These are phyloP conservation scores for Allomyces javanicus DNA, from an alignment of 192 early-diverging fungal genomes.

Conservation along the genomic window DNA sequence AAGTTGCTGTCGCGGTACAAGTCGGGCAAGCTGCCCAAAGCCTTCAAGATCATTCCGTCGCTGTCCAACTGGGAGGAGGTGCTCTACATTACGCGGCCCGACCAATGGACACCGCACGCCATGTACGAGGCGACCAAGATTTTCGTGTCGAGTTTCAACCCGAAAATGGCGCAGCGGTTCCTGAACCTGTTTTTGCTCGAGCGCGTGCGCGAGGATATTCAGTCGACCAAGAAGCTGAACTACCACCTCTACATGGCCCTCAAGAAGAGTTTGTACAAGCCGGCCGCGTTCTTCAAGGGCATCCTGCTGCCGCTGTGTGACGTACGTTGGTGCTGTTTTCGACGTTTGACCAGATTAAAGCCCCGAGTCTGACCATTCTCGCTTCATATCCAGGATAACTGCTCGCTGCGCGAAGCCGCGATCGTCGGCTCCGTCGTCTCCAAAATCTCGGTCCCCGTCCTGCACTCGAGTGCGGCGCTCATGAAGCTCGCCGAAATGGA, in stretches of 20 bases:
- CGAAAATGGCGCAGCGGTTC: conserved; percentile 75
- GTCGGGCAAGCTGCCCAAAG: conserved; percentile 86
- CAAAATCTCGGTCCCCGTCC: conserved; percentile 83
- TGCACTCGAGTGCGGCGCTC: conserved; percentile 86
- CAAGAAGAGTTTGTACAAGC: conserved; percentile 93
- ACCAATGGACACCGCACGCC: conserved; percentile 91
- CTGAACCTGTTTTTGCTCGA: conserved; percentile 75
- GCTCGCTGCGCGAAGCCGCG: conserved; percentile 89
- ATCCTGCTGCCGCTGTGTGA: conserved; percentile 90
- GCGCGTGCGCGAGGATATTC: conserved; percentile 82
- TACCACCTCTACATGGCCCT: conserved; percentile 92
- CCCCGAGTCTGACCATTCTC: not conserved
- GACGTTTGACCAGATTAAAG: not conserved
- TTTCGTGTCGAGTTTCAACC: conserved; percentile 94
- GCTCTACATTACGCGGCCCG: conserved; percentile 72
- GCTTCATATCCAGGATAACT: conserved; percentile 24
- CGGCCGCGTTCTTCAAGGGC: conserved; percentile 93
- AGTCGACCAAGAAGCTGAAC: conserved; percentile 92
- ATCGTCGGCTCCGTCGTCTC: conserved; percentile 80
- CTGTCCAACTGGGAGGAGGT: conserved; percentile 95
- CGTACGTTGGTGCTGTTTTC: conserved; percentile 1
- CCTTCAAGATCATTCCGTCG: conserved; percentile 95
- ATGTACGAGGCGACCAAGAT: conserved; percentile 87
- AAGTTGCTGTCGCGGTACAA: conserved; percentile 74
- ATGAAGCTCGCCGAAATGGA: conserved; percentile 93